Conservation (phyloP, 352 stramenopile species). For the Phytophthora melonis region DNA sequence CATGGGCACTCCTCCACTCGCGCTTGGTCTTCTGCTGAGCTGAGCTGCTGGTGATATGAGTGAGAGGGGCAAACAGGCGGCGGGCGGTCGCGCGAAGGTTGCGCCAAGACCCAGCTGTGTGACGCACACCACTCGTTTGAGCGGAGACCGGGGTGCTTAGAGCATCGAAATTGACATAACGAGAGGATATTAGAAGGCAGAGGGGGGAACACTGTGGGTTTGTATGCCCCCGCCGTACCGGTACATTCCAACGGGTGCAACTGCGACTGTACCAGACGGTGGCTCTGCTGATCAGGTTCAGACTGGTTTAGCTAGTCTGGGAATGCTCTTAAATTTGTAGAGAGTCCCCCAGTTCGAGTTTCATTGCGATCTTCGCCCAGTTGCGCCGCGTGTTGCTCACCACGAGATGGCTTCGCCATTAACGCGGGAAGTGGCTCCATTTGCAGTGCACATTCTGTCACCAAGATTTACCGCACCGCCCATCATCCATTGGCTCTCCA, state of each 20-base stretch:
- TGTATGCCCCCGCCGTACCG: neutral
- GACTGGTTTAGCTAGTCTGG: neutral
- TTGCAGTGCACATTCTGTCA: neutral
- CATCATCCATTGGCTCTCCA: neutral
- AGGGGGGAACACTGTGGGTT: neutral
- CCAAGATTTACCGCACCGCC: neutral
- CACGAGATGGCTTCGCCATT: neutral
- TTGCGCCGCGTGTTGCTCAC: neutral
- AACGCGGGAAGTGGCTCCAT: neutral
- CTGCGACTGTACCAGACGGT: neutral
- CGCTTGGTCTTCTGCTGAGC: conserved; percentile 15
- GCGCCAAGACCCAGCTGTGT: conserved; percentile 1
- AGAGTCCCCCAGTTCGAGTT: neutral
- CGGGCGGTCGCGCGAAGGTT: conserved; percentile 39
- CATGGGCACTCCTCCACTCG: conserved; percentile 42
- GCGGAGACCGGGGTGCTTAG: neutral
- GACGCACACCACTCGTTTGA: conserved; percentile 11
- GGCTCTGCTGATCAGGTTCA: neutral
- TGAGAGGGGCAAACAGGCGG: conserved; percentile 26
- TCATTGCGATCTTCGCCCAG: neutral
- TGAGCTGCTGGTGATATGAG: conserved; percentile 29
- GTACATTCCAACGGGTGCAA: neutral
- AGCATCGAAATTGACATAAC: conserved; percentile 6
- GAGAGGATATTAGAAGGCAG: neutral
- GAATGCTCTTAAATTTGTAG: neutral